These are phyloP conservation scores for Musa troglodytarum DNA, from an alignment of 176 grass and related monocot species.

Conservation along the genomic window DNA sequence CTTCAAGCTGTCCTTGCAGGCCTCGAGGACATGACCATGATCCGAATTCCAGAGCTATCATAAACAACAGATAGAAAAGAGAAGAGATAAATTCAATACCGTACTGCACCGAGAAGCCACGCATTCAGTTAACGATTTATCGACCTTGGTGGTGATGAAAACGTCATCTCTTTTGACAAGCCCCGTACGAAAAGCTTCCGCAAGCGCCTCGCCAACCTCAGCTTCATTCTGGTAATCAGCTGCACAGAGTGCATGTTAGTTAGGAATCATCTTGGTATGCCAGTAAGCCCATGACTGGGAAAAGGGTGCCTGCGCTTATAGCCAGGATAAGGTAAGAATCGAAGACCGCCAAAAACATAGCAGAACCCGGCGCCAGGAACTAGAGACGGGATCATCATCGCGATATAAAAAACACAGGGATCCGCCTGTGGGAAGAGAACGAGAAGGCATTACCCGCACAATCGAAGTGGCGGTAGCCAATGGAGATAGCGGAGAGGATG, in stretches of 20 bases:
- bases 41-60: constrained; percentile 78
- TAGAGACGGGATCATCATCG: neutral
- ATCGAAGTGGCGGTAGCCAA: constrained; percentile 93
- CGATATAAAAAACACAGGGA: neutral
- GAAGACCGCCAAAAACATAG: neutral
- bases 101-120: neutral
- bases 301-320: neutral
- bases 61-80: constrained; percentile 5
- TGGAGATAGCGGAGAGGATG: constrained; percentile 65
- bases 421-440: neutral
- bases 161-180: constrained; percentile 81
- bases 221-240: constrained; percentile 89
- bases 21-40: constrained; percentile 69
- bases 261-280: neutral
- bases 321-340: neutral
- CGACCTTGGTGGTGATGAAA: constrained; percentile 92
- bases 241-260: constrained; percentile 4
- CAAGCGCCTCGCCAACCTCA: constrained; percentile 77
- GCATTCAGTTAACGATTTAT: neutral
- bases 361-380: neutral
- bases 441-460: constrained; percentile 57
- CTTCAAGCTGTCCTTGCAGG: constrained; percentile 76
- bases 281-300: neutral
- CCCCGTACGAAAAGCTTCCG: constrained; percentile 59
- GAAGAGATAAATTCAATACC: neutral